phyloP scores from a whole-genome alignment of 2,329 filamentous ascomycete species.

The Phyllosticta capitalensis region DNA sequence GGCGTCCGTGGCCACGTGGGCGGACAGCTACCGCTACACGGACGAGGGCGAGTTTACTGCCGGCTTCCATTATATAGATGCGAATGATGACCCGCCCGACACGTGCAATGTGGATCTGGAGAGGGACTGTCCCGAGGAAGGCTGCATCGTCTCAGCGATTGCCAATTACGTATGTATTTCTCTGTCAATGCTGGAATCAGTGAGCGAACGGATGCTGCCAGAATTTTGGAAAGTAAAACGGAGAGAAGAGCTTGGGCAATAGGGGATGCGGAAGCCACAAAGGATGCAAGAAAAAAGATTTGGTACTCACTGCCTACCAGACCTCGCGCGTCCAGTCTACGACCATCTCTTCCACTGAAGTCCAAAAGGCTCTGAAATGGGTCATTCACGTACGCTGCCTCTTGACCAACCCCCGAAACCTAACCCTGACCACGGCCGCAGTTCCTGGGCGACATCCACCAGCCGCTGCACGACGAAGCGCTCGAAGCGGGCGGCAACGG shows the following conservation, averaged over 20 bases:
- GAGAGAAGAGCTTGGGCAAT: neutral
- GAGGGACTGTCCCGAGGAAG: slow-evolving; percentile 41
- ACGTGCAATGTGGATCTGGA: slow-evolving; percentile 40
- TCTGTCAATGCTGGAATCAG: neutral
- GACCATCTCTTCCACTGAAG: slow-evolving; percentile 22
- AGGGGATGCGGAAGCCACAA: neutral
- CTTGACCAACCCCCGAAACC: neutral
- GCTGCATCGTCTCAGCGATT: slow-evolving; percentile 45
- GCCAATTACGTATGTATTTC: slow-evolving; percentile 36
- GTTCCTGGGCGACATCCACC: slow-evolving; percentile 63
- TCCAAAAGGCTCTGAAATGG: slow-evolving; percentile 39
- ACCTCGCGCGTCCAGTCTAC: slow-evolving; percentile 29
- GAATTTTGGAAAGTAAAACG: neutral
- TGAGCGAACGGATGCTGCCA: neutral
- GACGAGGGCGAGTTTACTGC: slow-evolving; percentile 39
- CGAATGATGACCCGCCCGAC: slow-evolving; percentile 37
- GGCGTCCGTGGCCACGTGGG: slow-evolving; percentile 45
- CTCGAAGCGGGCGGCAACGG: slow-evolving; percentile 35
- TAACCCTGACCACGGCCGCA: neutral
- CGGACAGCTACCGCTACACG: slow-evolving; percentile 42
- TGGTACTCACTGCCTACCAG: slow-evolving; percentile 13
- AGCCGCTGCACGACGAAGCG: slow-evolving; percentile 54
- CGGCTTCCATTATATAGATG: slow-evolving; percentile 44
- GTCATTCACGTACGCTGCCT: slow-evolving; percentile 28
- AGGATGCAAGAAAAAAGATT: neutral